Percentiles rank a stretch among this genome's conserved stretches.
These are phyloP conservation scores for Gymnopilus dilepis DNA, from an alignment of 768 basidiomycete species.

Conservation along the genomic window DNA sequence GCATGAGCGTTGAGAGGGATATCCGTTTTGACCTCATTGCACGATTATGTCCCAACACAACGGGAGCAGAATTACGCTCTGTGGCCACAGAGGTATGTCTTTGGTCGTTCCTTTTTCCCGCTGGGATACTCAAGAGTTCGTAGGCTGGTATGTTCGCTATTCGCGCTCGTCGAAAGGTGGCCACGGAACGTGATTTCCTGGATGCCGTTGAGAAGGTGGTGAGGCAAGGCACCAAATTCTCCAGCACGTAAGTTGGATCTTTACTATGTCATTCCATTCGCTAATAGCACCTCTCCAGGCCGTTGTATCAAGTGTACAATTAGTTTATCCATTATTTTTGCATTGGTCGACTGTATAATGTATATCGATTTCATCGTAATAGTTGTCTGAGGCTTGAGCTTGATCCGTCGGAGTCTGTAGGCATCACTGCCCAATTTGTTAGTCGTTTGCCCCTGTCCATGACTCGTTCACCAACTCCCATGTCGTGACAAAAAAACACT, in stretches of 20 bases:
- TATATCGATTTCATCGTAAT: background rate
- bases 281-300: constrained; percentile 47
- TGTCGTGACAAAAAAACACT: background rate
- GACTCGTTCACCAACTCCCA: background rate
- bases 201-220: constrained; percentile 99
- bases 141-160: constrained; percentile 99
- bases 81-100: constrained; percentile 93
- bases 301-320: constrained; percentile 93
- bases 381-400: background rate
- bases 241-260: constrained; percentile 79
- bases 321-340: constrained; percentile 44
- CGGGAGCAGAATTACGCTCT: constrained; percentile 96
- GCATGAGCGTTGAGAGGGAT: constrained; percentile 94
- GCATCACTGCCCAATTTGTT: too few species aligned
- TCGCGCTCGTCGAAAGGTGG: constrained; percentile 93
- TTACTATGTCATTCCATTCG: constrained; percentile 10
- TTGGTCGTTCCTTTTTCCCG: background rate
- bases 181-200: constrained; percentile 96
- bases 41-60: constrained; percentile 95
- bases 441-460: background rate
- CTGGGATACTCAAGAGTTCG: constrained; percentile 5
- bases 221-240: constrained; percentile 97
- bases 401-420: background rate
- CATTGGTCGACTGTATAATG: constrained; percentile 7
- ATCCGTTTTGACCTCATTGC: constrained; percentile 98